Evolutionary conservation across 768 basidiomycete genomes (phyloP).

Genomic region (Trametes cubensis): DNA sequence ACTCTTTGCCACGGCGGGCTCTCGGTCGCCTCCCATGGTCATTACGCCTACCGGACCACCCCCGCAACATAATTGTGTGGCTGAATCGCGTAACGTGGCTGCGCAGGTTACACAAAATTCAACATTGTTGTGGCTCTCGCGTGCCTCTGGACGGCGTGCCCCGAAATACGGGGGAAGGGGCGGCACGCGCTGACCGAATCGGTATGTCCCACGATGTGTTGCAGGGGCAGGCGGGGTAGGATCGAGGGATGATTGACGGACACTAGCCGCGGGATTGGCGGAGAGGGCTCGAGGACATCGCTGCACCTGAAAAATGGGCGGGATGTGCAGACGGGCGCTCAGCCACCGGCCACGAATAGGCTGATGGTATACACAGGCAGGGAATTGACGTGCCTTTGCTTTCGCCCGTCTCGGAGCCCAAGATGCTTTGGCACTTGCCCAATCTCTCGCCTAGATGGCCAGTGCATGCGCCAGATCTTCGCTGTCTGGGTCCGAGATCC

Average conservation of each 20-base stretch:
- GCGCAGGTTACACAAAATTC: too few relatives aligned
- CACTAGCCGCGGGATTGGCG: background rate
- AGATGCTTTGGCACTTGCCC: background rate
- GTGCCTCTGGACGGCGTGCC: background rate
- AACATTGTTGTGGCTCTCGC: too few relatives aligned
- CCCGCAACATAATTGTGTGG: too few relatives aligned
- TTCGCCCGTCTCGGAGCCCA: conserved; percentile 1
- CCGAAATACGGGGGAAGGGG: background rate
- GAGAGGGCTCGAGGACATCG: background rate
- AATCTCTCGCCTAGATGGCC: conserved; percentile 16
- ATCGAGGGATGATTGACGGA: conserved; percentile 1
- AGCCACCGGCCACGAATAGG: background rate
- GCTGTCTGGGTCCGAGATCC: conserved; percentile 13
- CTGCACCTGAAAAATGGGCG: too few relatives aligned
- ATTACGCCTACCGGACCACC: too few relatives aligned
- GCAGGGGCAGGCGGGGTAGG: background rate
- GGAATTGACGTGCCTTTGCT: background rate
- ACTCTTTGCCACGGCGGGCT: conserved; percentile 1
- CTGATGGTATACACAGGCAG: background rate
- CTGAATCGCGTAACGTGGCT: too few relatives aligned
- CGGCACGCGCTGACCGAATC: conserved; percentile 7
- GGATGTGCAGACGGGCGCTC: background rate
- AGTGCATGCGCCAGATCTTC: conserved; percentile 12
- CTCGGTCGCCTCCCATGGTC: background rate
- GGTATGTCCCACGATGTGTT: conserved; percentile 17